Base-by-base conservation (phyloP, 345 rosid genomes). In the Trapa incisa region DNA sequence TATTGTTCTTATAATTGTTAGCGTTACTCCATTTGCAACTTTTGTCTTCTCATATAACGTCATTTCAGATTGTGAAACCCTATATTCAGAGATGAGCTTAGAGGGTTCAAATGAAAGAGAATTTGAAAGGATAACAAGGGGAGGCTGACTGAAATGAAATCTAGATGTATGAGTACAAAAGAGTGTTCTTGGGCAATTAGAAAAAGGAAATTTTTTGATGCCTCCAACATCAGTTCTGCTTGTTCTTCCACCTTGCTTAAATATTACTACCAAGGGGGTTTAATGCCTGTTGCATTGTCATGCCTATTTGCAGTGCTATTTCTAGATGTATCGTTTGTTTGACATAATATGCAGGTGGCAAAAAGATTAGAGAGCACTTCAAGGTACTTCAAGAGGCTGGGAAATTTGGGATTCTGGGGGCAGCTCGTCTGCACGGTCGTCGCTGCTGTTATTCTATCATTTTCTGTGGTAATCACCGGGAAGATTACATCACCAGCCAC, bases 281-380 rank as follows among this genome's bases (percentile, higher is more conserved):
- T 47, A 17, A 47, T 47, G 53, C 16, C 53, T 3, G 14, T 47
- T 47, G 53, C 4, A 11, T 47, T 50, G 13, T 2, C 17, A 50
- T 6, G 17, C 22, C 56, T 14, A 1, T 50, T 50, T 17, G 56
- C n/a, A 2, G 2, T 13, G 3, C 3, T 58, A 35, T 58, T 22
- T 3, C n/a, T 58, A 22, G 3, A 50, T 52, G 52, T 70, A 35
- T 29, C 6, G 45, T 48, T 70, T 70, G 52, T 13, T 11, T 39
- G n/a, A 39, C 42, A 47, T 64, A 47, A 4, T 65, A 38, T 70
- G 73, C 73, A 95, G 99, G 99, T 91, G 1, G 82, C 97, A 6
- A 95, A 86, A 87, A 89, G 97, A 78, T 79, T 95, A 64, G 97
- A 84, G 76, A 89, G 73, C 77, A 95, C 99, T n/a, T 82, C 99